phyloP scores from a whole-genome alignment of 2,329 filamentous ascomycete genomes.

The Allantophomopsis cytisporea region DNA sequence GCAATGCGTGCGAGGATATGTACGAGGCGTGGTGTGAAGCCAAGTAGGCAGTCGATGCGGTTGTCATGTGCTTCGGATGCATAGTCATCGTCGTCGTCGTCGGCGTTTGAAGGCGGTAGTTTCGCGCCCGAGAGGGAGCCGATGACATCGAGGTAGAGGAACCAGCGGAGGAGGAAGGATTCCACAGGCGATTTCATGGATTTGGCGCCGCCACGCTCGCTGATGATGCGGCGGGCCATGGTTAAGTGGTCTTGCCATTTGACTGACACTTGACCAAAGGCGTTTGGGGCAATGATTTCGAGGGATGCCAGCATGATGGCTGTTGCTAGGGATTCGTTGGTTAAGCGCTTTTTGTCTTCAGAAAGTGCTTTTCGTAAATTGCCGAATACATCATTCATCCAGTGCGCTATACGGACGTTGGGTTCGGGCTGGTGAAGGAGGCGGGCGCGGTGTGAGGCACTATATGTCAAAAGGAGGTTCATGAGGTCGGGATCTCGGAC shows the following conservation, averaged over 20 bases:
- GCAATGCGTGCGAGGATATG: conserved; percentile 60
- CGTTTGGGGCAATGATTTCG: conserved; percentile 71
- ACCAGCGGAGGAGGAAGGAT: conserved; percentile 70
- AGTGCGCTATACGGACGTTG: conserved; percentile 62
- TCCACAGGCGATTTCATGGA: conserved; percentile 38
- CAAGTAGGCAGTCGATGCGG: conserved; percentile 69
- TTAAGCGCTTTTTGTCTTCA: conserved; percentile 46
- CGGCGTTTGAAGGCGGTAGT: conserved; percentile 6
- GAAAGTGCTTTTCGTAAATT: conserved; percentile 54
- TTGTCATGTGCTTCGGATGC: conserved; percentile 44
- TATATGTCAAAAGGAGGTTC: conserved; percentile 67
- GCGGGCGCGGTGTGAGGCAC: conserved; percentile 69
- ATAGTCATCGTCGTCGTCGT: conserved; percentile 27
- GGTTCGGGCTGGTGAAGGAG: conserved; percentile 64
- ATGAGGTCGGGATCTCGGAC: conserved; percentile 58
- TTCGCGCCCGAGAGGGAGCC: conserved; percentile 54
- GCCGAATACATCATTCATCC: conserved; percentile 70
- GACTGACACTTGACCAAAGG: conserved; percentile 60
- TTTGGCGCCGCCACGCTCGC: conserved; percentile 46
- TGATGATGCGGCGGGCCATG: conserved; percentile 63
- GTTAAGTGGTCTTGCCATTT: conserved; percentile 71
- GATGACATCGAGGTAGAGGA: conserved; percentile 71
- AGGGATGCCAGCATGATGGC: conserved; percentile 77
- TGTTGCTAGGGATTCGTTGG: conserved; percentile 62
- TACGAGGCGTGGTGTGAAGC: conserved; percentile 61